Conservation (phyloP, 371 early-diverging fungal genomes). For the Umbelopsis sp. region DNA sequence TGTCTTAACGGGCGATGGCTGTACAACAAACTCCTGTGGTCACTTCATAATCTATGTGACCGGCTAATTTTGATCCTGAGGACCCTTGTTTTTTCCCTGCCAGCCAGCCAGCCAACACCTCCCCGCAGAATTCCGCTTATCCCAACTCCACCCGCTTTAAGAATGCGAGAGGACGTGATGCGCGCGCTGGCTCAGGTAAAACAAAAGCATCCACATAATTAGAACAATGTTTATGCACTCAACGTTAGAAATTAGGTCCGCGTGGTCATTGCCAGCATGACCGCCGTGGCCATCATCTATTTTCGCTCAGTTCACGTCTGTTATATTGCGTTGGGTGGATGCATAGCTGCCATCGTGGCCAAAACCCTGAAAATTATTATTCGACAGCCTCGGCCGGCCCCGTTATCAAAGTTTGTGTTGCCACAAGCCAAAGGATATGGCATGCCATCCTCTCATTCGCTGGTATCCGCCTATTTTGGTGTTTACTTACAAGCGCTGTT, state of each 20-base stretch:
- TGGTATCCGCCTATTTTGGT: conserved; percentile 73
- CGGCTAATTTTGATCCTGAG: neutral
- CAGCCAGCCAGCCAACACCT: neutral
- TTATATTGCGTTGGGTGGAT: conserved; percentile 34
- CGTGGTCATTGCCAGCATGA: neutral
- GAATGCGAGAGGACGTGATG: conserved; percentile 4
- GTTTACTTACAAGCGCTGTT: conserved; percentile 37
- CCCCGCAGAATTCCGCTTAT: neutral
- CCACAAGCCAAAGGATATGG: conserved; percentile 56
- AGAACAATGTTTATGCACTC: too few species aligned
- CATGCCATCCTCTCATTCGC: conserved; percentile 79
- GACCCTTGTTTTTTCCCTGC: neutral
- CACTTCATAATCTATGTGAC: neutral
- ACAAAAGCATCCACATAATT: neutral
- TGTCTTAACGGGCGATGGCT: neutral
- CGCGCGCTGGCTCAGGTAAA: conserved; percentile 15
- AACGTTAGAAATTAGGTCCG: neutral
- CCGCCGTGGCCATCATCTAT: conserved; percentile 27
- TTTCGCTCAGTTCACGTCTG: conserved; percentile 37
- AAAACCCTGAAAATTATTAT: conserved; percentile 51
- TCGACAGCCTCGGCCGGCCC: conserved; percentile 53
- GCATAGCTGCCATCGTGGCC: conserved; percentile 35
- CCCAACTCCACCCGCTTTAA: neutral
- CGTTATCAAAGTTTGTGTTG: neutral
- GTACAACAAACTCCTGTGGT: neutral